Evolutionary conservation across 345 rosid genomes (phyloP), one percentile per base, ranked within the genome.

Genomic region (Cardamine resedifolia): DNA sequence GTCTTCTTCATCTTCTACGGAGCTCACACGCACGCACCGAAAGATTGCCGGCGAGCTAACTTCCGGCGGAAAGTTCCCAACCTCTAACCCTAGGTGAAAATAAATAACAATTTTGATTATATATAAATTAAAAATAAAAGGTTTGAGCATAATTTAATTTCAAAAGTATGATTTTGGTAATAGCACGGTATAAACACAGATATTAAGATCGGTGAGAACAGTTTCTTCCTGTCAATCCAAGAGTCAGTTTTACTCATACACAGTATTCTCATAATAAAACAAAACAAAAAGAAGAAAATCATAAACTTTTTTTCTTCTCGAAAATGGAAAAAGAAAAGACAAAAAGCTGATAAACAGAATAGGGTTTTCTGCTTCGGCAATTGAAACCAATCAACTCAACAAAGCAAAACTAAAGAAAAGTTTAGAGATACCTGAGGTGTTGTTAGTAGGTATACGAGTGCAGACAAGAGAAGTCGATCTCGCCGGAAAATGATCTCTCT

Each of bases 1-100:
- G 3, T 93, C 92, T n/a, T 87, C 92, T n/a, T 44, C 72, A 15
- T 93, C 98, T 4, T 89, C 96, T 11, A 86, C 31, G 30, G 86
- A 49, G 69, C 87, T 85, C 77, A 93, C 87, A 53, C 89, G 80
- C 2, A 90, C 92, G 45, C 98, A 87, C 27, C 90, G 81, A 73
- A 93, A 93, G 11, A 77, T 39, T 19, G 94, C 94, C 15, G 85
- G 41, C 3, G 88, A 81, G 78, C 70, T 90, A 66, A 89, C 85
- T 72, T 87, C 92, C 23, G 84, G 31, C 2, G 98, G 98, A 45
- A 89, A 89, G 62, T 80, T 78, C 16, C 87, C 91, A 58, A 74
- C 71, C 71, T 88, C 90, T 41, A 85, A 82, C 87, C 94, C 96
- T 93, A 83, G 75, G 9, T 57, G 52, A 1, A 1, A 2, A n/a